Conservation (phyloP, 129 eudicot species). For the Oenanthe sinensis region DNA sequence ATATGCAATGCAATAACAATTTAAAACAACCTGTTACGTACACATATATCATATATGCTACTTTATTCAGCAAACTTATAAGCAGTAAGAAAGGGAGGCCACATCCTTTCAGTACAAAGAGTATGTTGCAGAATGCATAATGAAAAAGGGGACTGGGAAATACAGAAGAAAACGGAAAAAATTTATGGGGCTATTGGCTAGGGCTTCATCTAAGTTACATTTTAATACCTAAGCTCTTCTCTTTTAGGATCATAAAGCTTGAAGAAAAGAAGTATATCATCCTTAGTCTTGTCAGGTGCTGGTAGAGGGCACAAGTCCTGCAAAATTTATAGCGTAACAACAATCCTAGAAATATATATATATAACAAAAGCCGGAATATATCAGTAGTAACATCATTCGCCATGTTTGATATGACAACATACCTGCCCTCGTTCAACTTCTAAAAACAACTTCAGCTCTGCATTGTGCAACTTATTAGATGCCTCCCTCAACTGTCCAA, state of each 20-base stretch:
- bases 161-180: background rate
- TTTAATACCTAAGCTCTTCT: conserved; percentile 70
- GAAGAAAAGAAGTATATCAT: conserved; percentile 78
- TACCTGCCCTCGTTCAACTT: conserved; percentile 72
- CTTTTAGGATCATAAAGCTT: conserved; percentile 79
- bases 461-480: conserved; percentile 65
- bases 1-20: background rate
- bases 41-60: background rate
- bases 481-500: conserved; percentile 67
- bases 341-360: background rate
- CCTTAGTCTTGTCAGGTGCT: conserved; percentile 67
- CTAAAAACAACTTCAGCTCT: conserved; percentile 77
- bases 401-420: background rate
- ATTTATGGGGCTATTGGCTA: background rate
- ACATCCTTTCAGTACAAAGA: background rate
- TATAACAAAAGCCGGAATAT: background rate
- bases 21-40: background rate
- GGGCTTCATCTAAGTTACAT: background rate
- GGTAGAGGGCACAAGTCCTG: conserved; percentile 62
- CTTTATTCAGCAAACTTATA: background rate
- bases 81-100: background rate
- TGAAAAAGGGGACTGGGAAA: background rate
- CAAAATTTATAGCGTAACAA: conserved; percentile 8
- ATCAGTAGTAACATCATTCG: background rate
- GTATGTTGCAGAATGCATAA: background rate